phyloP scores from a whole-genome alignment of 306 rosid genomes.

The Prunus fruticosa region DNA sequence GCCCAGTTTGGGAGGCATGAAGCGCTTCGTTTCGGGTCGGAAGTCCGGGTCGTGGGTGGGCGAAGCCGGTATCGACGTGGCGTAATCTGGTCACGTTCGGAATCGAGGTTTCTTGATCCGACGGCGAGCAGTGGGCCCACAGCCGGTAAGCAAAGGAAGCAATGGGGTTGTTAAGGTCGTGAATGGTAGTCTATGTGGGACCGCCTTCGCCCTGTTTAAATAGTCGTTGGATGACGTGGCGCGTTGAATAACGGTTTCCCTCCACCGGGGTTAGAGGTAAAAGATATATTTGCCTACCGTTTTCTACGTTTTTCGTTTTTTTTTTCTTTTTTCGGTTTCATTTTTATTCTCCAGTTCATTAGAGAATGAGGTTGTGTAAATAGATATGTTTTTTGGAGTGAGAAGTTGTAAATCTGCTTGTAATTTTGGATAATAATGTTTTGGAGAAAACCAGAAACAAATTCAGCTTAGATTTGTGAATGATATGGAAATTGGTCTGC shows the following conservation, averaged over 20 bases:
- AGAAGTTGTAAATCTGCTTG: slow-evolving; percentile 30
- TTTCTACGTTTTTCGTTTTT: slow-evolving; percentile 2
- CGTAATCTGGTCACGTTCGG: neutral
- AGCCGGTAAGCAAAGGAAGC: neutral
- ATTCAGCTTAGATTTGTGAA: neutral
- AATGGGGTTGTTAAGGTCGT: slow-evolving; percentile 10
- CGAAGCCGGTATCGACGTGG: slow-evolving; percentile 34
- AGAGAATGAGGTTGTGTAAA: slow-evolving; percentile 30
- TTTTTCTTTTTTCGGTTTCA: neutral
- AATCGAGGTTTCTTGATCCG: slow-evolving; percentile 4
- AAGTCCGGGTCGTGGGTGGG: slow-evolving; percentile 61
- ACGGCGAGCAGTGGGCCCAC: slow-evolving; percentile 29
- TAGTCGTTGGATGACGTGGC: slow-evolving; percentile 53
- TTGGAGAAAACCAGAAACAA: neutral
- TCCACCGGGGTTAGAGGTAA: slow-evolving; percentile 26
- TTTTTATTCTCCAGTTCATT: neutral
- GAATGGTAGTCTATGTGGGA: slow-evolving; percentile 32
- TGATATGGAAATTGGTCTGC: no score
- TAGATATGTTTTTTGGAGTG: slow-evolving; percentile 21
- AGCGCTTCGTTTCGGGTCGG: slow-evolving; percentile 78
- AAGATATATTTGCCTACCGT: slow-evolving; percentile 3
- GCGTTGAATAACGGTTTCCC: slow-evolving; percentile 48
- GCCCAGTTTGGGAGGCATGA: slow-evolving; percentile 59
- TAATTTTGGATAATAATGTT: slow-evolving; percentile 12
- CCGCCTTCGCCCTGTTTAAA: neutral